phyloP scores from a whole-genome alignment of 1,284 basidiomycete species.

The Ustanciosporium gigantosporum region DNA sequence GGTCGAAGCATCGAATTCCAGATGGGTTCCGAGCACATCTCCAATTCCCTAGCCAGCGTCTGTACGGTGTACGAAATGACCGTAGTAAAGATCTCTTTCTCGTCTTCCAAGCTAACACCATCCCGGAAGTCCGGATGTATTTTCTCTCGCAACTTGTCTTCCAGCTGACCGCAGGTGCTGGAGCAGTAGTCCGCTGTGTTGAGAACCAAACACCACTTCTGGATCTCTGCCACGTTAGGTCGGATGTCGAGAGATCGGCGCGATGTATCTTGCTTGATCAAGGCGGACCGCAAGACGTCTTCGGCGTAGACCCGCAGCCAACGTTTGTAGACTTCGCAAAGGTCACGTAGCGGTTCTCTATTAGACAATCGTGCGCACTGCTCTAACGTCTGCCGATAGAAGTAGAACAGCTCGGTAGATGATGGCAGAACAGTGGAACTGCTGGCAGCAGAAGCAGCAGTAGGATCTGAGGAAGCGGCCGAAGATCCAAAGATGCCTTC shows the following conservation, averaged over 20 bases:
- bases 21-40: constrained; percentile 46
- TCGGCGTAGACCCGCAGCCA: constrained; percentile 91
- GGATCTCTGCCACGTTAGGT: constrained; percentile 42
- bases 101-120: constrained; percentile 78
- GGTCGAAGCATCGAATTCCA: constrained; percentile 56
- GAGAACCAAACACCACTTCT: constrained; percentile 69
- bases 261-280: constrained; percentile 68
- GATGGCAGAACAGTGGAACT: constrained; percentile 77
- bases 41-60: constrained; percentile 43
- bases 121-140: constrained; percentile 75
- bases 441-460: constrained; percentile 66
- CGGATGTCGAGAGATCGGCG: constrained; percentile 44
- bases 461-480: constrained; percentile 66
- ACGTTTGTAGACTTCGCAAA: constrained; percentile 71
- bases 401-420: constrained; percentile 94
- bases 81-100: constrained; percentile 76
- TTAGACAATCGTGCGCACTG: constrained; percentile 74
- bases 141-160: constrained; percentile 84
- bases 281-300: constrained; percentile 71
- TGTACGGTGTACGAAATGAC: constrained; percentile 47
- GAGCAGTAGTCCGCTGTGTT: constrained; percentile 99
- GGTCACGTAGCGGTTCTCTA: constrained; percentile 50
- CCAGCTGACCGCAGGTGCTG: constrained; percentile 86
- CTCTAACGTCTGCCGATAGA: constrained; percentile 92
- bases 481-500: constrained; percentile 66